Evolutionary conservation across 1,284 basidiomycete species (phyloP).

Genomic region (Ustilago tritici): DNA sequence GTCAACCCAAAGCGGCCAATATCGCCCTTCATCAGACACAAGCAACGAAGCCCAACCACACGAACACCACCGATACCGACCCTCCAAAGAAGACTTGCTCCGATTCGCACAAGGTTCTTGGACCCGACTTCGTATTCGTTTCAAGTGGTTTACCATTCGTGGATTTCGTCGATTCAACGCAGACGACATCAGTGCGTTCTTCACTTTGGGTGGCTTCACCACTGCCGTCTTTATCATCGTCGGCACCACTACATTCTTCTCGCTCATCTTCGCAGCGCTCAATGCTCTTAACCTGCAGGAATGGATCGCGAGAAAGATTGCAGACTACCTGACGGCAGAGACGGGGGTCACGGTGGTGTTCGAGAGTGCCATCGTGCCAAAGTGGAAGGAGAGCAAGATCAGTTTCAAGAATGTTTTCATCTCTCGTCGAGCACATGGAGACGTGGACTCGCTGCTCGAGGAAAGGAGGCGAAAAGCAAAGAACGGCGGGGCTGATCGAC

Average conservation of each 20-base stretch:
- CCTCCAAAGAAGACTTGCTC: constrained; percentile 77
- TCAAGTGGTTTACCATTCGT: constrained; percentile 97
- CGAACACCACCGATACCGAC: constrained; percentile 37
- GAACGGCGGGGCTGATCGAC: constrained; percentile 17
- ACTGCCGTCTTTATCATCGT: constrained; percentile 93
- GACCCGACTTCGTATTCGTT: constrained; percentile 88
- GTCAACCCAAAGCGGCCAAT: constrained; percentile 9
- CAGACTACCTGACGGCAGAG: constrained; percentile 90
- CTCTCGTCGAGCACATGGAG: constrained; percentile 78
- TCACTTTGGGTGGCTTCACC: constrained; percentile 83
- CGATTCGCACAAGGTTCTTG: constrained; percentile 87
- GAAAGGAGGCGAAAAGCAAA: constrained; percentile 32
- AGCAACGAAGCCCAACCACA: constrained; percentile 19
- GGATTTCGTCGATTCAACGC: constrained; percentile 95
- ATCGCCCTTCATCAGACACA: constrained; percentile 9
- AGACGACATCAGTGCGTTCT: constrained; percentile 95
- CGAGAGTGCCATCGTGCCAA: constrained; percentile 96
- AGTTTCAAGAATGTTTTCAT: constrained; percentile 97
- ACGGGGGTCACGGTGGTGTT: constrained; percentile 96
- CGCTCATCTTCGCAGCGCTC: constrained; percentile 86
- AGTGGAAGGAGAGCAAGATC: constrained; percentile 94
- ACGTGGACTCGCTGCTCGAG: constrained; percentile 55
- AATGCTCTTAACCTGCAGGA: constrained; percentile 95
- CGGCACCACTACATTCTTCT: constrained; percentile 97
- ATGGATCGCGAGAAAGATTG: constrained; percentile 87